phyloP scores from a whole-genome alignment of 345 rosid species.

The Salix viminalis region DNA sequence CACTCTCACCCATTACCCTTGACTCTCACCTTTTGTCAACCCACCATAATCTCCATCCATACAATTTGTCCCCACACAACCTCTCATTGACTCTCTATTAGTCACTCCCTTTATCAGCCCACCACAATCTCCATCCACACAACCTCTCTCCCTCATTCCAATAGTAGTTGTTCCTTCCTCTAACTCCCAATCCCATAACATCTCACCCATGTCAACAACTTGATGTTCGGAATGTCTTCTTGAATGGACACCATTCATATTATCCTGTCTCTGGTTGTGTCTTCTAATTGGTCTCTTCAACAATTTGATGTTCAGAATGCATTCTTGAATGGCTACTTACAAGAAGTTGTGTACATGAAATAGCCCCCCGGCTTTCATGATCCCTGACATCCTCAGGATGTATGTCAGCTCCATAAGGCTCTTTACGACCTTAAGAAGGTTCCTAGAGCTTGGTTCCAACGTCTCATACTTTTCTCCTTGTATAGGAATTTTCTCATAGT shows the following conservation, averaged over 20 bases:
- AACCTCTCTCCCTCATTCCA: background rate
- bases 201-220: too few species aligned
- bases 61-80: background rate
- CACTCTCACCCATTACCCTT: background rate
- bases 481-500: background rate
- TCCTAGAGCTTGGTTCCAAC: background rate
- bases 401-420: background rate
- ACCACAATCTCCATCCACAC: background rate
- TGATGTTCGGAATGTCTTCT: background rate
- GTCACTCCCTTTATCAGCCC: too few species aligned
- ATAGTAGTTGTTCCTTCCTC: background rate
- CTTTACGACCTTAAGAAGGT: background rate
- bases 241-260: background rate
- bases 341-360: background rate
- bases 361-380: background rate
- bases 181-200: too few species aligned
- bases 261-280: background rate
- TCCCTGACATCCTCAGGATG: background rate
- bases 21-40: too few species aligned
- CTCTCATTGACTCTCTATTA: background rate
- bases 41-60: background rate
- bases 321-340: background rate
- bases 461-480: background rate
- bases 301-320: background rate
- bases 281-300: background rate